Evolutionary conservation across 805 yeast genomes (phyloP).

Genomic region (Nakazawaea pomicola): DNA sequence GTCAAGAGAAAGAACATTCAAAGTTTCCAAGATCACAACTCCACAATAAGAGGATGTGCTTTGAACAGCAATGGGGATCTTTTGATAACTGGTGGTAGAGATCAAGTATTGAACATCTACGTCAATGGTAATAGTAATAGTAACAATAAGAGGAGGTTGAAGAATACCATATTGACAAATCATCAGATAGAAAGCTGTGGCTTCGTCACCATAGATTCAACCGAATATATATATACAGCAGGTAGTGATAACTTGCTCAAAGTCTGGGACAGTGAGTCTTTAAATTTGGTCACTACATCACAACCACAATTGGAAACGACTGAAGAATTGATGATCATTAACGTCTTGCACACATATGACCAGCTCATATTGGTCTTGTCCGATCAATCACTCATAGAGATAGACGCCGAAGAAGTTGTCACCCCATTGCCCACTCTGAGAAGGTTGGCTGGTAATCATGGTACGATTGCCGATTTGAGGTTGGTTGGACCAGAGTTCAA

Average conservation of each 20-base stretch:
- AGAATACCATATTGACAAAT: constrained; percentile 64
- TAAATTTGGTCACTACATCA: constrained; percentile 40
- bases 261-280: constrained; percentile 54
- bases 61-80: constrained; percentile 48
- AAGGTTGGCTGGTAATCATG: constrained; percentile 87
- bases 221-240: constrained; percentile 55
- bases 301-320: constrained; percentile 47
- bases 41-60: constrained; percentile 83
- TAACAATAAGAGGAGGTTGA: constrained; percentile 31
- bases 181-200: constrained; percentile 74
- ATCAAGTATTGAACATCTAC: constrained; percentile 64
- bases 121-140: too few species aligned
- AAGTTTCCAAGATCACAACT: constrained; percentile 57
- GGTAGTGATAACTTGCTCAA: constrained; percentile 72
- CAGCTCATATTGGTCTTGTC: constrained; percentile 53
- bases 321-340: constrained; percentile 72
- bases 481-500: constrained; percentile 61
- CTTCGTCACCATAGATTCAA: constrained; percentile 34
- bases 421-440: constrained; percentile 38
- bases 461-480: constrained; percentile 86
- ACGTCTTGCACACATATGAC: constrained; percentile 35
- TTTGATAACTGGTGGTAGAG: constrained; percentile 85
- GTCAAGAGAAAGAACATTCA: constrained; percentile 66
- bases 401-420: constrained; percentile 22
- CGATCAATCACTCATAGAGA: constrained; percentile 69